Evolutionary conservation across 2,329 filamentous ascomycete genomes (phyloP).

Genomic region (Paecilomyces variotii): DNA sequence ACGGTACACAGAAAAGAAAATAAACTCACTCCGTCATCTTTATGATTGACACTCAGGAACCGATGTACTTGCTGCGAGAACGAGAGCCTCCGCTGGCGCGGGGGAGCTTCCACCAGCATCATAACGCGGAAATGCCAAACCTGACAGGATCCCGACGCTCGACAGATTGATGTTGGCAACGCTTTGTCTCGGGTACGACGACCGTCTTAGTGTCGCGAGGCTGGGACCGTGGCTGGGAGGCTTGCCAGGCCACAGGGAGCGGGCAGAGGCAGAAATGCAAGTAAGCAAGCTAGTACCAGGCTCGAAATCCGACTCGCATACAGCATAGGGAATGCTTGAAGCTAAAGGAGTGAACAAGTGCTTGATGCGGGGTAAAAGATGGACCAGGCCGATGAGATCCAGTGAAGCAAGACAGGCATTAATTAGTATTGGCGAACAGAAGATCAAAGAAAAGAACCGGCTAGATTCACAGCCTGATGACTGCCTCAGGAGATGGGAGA

Average conservation of each 20-base stretch:
- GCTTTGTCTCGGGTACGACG: background rate
- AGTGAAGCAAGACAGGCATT: background rate
- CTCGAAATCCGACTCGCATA: background rate
- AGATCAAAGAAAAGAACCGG: background rate
- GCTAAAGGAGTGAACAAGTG: background rate
- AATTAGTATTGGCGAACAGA: background rate
- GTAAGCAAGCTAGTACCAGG: background rate
- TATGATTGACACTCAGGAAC: slow-evolving; percentile 11
- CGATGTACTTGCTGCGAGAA: slow-evolving; percentile 15
- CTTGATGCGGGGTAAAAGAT: background rate
- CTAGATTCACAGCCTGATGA: background rate
- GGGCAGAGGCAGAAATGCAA: background rate
- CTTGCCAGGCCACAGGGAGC: background rate
- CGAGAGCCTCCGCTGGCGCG: slow-evolving; percentile 12
- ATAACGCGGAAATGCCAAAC: background rate
- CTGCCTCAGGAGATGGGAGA: background rate
- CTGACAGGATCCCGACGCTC: background rate
- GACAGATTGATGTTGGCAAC: background rate
- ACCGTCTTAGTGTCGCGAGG: background rate
- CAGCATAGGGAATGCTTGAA: background rate
- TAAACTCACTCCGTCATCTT: slow-evolving; percentile 9
- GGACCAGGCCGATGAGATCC: background rate
- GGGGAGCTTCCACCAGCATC: background rate
- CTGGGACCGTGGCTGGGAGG: background rate
- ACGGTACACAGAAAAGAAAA: background rate